Percentiles rank a stretch among this genome's conserved stretches.
phyloP scores from a whole-genome alignment of 1,284 basidiomycete species.

The Malassezia sp. region DNA sequence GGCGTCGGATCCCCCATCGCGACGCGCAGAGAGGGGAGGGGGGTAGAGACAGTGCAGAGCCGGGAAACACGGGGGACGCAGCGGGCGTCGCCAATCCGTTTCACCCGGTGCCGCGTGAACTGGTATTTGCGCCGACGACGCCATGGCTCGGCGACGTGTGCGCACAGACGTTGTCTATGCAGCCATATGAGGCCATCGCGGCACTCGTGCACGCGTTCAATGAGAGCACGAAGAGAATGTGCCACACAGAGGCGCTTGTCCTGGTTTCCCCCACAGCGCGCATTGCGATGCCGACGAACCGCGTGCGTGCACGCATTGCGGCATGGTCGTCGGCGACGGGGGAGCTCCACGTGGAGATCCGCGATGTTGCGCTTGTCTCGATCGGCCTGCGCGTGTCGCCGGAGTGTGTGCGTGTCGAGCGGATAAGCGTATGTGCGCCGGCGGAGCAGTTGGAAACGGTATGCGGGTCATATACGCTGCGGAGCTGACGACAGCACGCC shows the following conservation, averaged over 20 bases:
- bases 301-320: conserved; percentile 10
- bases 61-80: too few relatives aligned
- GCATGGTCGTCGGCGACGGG: background rate
- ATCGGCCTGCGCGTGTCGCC: background rate
- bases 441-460: background rate
- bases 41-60: background rate
- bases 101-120: conserved; percentile 1
- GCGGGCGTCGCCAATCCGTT: conserved; percentile 1
- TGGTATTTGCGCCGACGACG: conserved; percentile 1
- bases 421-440: conserved; percentile 3
- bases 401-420: background rate
- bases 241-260: background rate
- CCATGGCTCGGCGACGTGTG: conserved; percentile 9
- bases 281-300: background rate
- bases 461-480: too few relatives aligned
- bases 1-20: background rate
- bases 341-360: conserved; percentile 10
- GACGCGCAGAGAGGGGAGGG: background rate
- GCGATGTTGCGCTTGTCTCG: conserved; percentile 2
- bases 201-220: conserved; percentile 1
- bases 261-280: background rate
- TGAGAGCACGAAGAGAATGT: background rate
- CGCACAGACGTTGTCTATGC: background rate
- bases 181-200: background rate
- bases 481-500: too few relatives aligned